These are phyloP conservation scores for Penicillium sp. DNA, from an alignment of 2,329 filamentous ascomycete species.

Conservation along the genomic window DNA sequence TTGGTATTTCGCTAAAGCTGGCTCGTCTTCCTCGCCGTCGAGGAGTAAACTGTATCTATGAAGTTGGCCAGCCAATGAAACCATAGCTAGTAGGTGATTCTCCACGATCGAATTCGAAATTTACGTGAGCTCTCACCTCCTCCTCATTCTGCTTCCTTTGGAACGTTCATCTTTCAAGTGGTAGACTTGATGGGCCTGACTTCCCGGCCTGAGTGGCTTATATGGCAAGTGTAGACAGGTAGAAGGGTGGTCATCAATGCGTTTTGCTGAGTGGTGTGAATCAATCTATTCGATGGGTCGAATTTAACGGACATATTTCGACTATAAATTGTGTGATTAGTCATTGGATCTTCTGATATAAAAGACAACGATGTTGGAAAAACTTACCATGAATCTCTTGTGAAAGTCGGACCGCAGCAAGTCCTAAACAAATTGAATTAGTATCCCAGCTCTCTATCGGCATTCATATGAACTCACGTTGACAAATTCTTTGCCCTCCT, in stretches of 20 bases:
- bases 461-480: constrained; percentile 64
- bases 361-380: background rate
- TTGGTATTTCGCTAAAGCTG: background rate
- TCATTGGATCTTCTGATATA: constrained; percentile 10
- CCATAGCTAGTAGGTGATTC: background rate
- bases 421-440: constrained; percentile 59
- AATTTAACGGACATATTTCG: constrained; percentile 54
- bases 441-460: constrained; percentile 6
- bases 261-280: background rate
- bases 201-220: background rate
- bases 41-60: background rate
- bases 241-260: background rate
- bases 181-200: no score
- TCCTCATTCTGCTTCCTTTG: no score
- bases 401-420: constrained; percentile 94
- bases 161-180: no score
- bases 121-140: background rate
- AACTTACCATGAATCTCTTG: constrained; percentile 83
- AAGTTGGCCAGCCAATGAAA: constrained; percentile 2
- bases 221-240: background rate
- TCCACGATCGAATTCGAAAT: background rate
- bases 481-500: constrained; percentile 92
- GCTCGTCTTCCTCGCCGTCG: background rate
- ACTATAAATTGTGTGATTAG: constrained; percentile 34
- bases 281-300: background rate